A percentile compares a stretch with the other conserved stretches of the same genome.
Conservation (phyloP, 257 asterid genomes). For the Salvia rosmarinus region DNA sequence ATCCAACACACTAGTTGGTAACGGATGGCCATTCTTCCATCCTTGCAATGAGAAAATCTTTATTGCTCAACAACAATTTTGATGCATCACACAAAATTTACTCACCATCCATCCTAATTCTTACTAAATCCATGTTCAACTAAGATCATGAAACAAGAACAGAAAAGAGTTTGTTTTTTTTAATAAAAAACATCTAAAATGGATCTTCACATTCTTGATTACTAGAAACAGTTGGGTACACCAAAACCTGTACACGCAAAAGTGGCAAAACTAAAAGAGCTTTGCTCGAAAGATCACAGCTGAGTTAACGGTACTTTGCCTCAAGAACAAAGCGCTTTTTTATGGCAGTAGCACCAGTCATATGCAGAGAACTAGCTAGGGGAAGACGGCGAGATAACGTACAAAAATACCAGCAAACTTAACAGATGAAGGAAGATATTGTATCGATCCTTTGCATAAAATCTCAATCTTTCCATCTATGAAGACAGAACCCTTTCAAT, state of each 20-base stretch:
- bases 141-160: neutral
- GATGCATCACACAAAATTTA: no score
- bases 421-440: slow-evolving; percentile 8
- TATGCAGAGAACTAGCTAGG: neutral
- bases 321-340: neutral
- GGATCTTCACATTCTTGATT: slow-evolving; percentile 12
- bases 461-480: slow-evolving; percentile 2
- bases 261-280: slow-evolving; percentile 4
- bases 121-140: no score
- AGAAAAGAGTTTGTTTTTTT: neutral
- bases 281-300: neutral
- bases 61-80: no score
- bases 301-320: neutral
- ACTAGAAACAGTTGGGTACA: slow-evolving; percentile 20
- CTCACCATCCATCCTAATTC: no score
- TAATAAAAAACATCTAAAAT: neutral
- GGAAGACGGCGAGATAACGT: neutral
- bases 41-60: no score
- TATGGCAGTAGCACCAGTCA: neutral
- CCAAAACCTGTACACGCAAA: slow-evolving; percentile 31
- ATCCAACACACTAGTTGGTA: no score
- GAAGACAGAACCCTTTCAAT: slow-evolving; percentile 71
- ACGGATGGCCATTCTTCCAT: no score
- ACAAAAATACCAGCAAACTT: slow-evolving; percentile 10
- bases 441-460: neutral